A percentile compares a stretch with the other conserved stretches of the same genome.
Evolutionary conservation across 495 filamentous ascomycete species (phyloP).

Genomic region (Sporormia fimetaria): DNA sequence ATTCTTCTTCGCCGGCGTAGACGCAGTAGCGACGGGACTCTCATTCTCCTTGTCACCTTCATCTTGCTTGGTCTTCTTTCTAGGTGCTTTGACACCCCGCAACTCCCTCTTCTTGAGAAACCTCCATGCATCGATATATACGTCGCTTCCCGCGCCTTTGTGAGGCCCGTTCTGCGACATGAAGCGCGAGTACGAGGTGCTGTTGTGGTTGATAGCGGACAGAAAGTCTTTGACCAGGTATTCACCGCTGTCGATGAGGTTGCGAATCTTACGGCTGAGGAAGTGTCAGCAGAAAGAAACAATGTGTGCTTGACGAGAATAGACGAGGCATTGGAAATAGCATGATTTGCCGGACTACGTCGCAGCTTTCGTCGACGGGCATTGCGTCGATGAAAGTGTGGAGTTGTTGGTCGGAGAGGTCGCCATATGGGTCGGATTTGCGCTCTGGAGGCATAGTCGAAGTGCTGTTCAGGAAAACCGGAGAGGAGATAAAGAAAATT

Average conservation of each 20-base stretch:
- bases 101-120: conserved; percentile 38
- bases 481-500: too few relatives aligned
- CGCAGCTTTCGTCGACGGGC: too few relatives aligned
- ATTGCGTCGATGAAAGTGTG: too few relatives aligned
- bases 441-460: too few relatives aligned
- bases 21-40: neutral
- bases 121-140: conserved; percentile 26
- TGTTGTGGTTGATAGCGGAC: conserved; percentile 32
- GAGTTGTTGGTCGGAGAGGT: too few relatives aligned
- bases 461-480: too few relatives aligned
- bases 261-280: conserved; percentile 37
- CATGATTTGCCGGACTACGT: too few relatives aligned
- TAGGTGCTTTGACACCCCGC: conserved; percentile 27
- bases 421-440: too few relatives aligned
- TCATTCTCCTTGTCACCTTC: conserved; percentile 21
- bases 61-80: conserved; percentile 28
- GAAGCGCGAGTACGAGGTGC: conserved; percentile 29
- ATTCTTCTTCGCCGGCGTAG: conserved; percentile 21
- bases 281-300: too few relatives aligned
- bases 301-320: too few relatives aligned
- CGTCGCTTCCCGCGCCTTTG: conserved; percentile 29
- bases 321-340: too few relatives aligned
- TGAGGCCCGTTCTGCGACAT: conserved; percentile 30
- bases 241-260: conserved; percentile 35
- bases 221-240: conserved; percentile 41